These are phyloP conservation scores for Citrullus amarus DNA, from an alignment of 306 rosid genomes.

Conservation along the genomic window DNA sequence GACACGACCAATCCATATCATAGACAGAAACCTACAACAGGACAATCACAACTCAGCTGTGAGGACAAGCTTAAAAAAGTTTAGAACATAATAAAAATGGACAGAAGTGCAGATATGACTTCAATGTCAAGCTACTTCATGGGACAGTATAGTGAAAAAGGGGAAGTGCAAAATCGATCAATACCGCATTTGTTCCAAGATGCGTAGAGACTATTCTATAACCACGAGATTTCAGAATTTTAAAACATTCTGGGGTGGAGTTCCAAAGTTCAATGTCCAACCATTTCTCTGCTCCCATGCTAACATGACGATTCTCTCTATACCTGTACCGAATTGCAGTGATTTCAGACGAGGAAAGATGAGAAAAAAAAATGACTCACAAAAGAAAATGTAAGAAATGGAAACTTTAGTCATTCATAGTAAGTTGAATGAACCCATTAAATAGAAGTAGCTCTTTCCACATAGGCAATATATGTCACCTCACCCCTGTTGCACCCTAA, in stretches of 20 bases:
- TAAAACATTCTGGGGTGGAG: constrained; percentile 59
- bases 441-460: not conserved
- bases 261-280: constrained; percentile 94
- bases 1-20: constrained; percentile 82
- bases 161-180: not conserved
- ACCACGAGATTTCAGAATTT: constrained; percentile 61
- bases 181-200: constrained; percentile 72
- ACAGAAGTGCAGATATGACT: not conserved
- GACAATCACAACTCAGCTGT: constrained; percentile 13
- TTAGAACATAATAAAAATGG: not conserved
- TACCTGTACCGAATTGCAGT: constrained; percentile 40
- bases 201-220: constrained; percentile 85
- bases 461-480: no score
- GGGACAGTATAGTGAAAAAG: not conserved
- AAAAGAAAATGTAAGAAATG: not conserved
- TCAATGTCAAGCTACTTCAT: not conserved
- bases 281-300: constrained; percentile 99
- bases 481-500: not conserved
- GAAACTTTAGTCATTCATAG: not conserved
- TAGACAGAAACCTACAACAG: constrained; percentile 53
- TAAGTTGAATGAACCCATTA: not conserved
- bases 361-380: not conserved
- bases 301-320: constrained; percentile 87
- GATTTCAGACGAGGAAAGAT: not conserved
- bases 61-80: not conserved